Base-by-base conservation (phyloP, 495 filamentous ascomycete genomes). In the Geopyxis carbonaria region DNA sequence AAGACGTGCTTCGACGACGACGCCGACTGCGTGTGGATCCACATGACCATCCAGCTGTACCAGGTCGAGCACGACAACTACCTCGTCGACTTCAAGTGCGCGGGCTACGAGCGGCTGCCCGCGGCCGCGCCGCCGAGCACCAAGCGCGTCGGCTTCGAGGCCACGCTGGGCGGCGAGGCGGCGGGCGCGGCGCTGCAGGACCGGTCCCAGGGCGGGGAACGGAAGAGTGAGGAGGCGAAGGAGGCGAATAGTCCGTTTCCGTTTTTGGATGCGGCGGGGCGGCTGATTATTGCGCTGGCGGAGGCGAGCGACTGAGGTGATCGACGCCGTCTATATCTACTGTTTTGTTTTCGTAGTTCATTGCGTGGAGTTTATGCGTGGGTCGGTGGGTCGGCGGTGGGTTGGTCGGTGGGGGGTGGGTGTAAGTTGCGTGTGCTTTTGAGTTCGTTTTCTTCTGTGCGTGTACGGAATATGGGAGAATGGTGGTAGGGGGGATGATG, bases 81-180 rank as follows among this genome's bases (percentile, higher is more conserved):
- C 59, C 77, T 95, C 46, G 89, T 97, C 19, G 89, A 97, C 57
- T 95, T 97, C 69, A 95, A 92, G 55, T 93, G 89, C 53, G 84
- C 86, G n/a, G 89, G 89, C 5, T 97, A 97, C 58, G 89, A 97
- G 59, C 78, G 80, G 25, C 63, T 80, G 35, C 38, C 53, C 9
- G 42, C 54, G n/a, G 31, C 34, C 25, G 37, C 42, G 15, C 34
- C 34, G 10, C 11, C 43, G 49, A 18, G 40, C 53, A 52, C 57
- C 25, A 57, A 60, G 48, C 55, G 46, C 32, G 57, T 64, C 2
- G 62, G 56, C 4, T 59, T 52, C 33, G 22, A 47, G 20, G 44
- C 46, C 29, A 46, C 46, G 19, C 38, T 47, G 4, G 51, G 51
- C 2, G 52, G 52, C 10, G 50, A 58, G 9, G 24, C 22, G 24